These are phyloP conservation scores for Lagerstroemia speciosa DNA, from an alignment of 345 rosid species.

Conservation along the genomic window DNA sequence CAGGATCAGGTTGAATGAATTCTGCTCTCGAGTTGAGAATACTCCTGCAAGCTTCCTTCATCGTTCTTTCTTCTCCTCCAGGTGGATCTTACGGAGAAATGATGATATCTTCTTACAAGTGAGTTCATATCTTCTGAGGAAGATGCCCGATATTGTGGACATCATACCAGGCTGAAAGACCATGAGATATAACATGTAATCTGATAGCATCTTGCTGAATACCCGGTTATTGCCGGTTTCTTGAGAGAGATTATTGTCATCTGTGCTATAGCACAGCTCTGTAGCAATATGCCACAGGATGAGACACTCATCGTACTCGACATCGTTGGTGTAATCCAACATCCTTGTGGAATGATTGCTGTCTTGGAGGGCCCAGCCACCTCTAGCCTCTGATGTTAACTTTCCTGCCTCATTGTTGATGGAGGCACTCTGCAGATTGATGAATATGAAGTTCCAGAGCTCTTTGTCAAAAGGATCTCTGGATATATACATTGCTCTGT, in stretches of 20 bases:
- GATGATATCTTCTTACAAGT: not conserved
- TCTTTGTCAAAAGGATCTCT: slow-evolving; percentile 30
- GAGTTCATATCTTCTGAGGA: slow-evolving; percentile 6
- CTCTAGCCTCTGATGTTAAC: slow-evolving; percentile 42
- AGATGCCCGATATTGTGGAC: slow-evolving; percentile 7
- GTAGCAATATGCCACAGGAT: slow-evolving; percentile 53
- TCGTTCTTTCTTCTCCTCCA: slow-evolving; percentile 3
- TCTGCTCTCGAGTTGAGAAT: slow-evolving; percentile 14
- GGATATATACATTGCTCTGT: slow-evolving; percentile 21
- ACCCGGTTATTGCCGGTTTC: not conserved
- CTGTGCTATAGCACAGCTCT: slow-evolving; percentile 26
- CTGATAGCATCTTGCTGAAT: slow-evolving; percentile 10
- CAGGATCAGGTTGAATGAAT: slow-evolving; percentile 14
- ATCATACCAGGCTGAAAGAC: slow-evolving; percentile 11
- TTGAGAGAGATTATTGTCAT: not conserved
- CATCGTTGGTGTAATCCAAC: slow-evolving; percentile 13
- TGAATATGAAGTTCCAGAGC: slow-evolving; percentile 42
- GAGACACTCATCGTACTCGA: slow-evolving; percentile 41
- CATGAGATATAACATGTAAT: slow-evolving; percentile 14
- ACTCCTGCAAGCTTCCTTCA: not conserved
- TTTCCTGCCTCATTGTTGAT: too few relatives aligned
- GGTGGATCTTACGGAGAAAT: not conserved
- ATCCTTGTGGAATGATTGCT: slow-evolving; percentile 8
- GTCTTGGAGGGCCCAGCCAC: slow-evolving; percentile 42
- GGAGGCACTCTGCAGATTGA: slow-evolving; percentile 26